Base-by-base conservation (phyloP, 2,329 filamentous ascomycete species). In the Thermothelomyces thermophilus region DNA sequence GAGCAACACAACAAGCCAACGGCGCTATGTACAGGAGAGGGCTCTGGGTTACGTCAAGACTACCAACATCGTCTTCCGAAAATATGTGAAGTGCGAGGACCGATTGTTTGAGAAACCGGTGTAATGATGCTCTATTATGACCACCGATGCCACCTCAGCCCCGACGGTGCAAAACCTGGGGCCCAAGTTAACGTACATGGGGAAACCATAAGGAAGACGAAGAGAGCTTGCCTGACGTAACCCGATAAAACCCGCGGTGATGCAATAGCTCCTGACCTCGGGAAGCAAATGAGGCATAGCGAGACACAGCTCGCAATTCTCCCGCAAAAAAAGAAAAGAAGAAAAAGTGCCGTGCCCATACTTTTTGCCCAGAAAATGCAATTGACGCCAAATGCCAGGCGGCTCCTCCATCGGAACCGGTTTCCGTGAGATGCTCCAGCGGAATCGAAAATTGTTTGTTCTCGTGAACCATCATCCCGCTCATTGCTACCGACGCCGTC, bases 151-250 rank as follows among this genome's bases (percentile, higher is more conserved):
- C 57, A 57, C 56, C 61, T 56, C 59, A 58, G 56, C 55, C 58
- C 54, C 52, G 54, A 56, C 56, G 51, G 59, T 60, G 55, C 58
- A 58, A 60, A 63, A 64, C 63, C 64, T 64, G 60, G 60, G 57
- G 56, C 57, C 57, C 62, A 63, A 68, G 72, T 82, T 83, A 83
- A 83, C 79, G 74, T 84, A 84, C 81, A 84, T 80, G 68, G 71
- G 69, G 69, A 63, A 66, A 64, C 64, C 66, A 70, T 26, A 28
- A 61, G 74, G 79, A 83, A 81, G 80, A 83, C 78, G 80, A 83
- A 80, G 79, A 81, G 81, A 76, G 79, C 78, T 77, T 80, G 79
- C 77, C 77, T 79, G 75, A 73, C 70, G 69, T 74, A 68, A 70
- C 66, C 50, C 68, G 62, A 66, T 59, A 64, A 63, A 63, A 26